Percentiles rank a stretch among this genome's conserved stretches.
phyloP scores from a whole-genome alignment of 108 stramenopile species.

The Nannochloropsis oceanica region DNA sequence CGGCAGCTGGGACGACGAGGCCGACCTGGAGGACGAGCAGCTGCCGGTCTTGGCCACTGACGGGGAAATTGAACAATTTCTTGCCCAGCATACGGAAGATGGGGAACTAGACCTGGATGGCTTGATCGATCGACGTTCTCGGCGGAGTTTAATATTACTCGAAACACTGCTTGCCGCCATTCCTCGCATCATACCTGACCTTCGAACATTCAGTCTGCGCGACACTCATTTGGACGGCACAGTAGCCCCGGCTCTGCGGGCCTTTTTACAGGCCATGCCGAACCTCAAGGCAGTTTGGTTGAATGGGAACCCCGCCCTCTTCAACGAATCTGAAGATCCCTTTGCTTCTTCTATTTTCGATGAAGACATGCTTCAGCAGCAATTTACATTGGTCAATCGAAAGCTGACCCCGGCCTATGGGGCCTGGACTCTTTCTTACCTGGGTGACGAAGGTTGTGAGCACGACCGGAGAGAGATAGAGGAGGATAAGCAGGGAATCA shows the following conservation, averaged over 20 bases:
- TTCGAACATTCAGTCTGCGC: neutral
- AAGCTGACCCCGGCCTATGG: neutral
- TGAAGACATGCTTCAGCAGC: neutral
- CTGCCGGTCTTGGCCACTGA: neutral
- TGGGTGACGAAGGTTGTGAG: neutral
- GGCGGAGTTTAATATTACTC: neutral
- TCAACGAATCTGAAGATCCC: neutral
- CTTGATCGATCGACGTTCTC: neutral
- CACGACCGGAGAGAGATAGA: too few species aligned
- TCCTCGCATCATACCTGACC: neutral
- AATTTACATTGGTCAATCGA: neutral
- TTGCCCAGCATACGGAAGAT: neutral
- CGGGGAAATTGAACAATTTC: neutral
- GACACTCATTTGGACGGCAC: neutral
- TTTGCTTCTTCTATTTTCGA: neutral
- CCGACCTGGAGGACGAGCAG: neutral
- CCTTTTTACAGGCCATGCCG: neutral
- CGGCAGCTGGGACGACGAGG: neutral
- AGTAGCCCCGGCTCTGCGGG: neutral
- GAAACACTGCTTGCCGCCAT: neutral
- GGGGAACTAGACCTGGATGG: neutral
- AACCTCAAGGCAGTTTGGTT: neutral
- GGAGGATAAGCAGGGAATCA: too few species aligned
- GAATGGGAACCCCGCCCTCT: neutral
- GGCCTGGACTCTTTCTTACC: neutral